Base-by-base conservation (phyloP, 192 early-diverging fungal species). In the Coemansia aciculifera region DNA sequence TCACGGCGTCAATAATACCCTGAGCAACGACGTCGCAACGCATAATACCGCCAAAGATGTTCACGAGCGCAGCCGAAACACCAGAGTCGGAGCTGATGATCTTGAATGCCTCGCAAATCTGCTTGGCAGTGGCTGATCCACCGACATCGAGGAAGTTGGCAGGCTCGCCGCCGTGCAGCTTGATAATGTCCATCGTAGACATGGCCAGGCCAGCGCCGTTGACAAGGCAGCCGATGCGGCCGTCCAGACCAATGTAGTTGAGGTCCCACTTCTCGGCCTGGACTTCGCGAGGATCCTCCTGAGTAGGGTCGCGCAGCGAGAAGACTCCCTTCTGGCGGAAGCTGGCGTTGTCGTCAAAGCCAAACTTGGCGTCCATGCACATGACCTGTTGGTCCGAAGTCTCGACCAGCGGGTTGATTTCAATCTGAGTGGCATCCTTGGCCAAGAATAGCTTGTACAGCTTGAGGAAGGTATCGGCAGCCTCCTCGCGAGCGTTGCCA, bases 161-260 rank as follows among this genome's bases (percentile, higher is more conserved):
- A 9, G 97, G 97, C 68, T 94, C 92, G 40, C 97, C 97, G 63
- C 96, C 97, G 86, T 99, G 90, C 59, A 99, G 87, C 87, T 99
- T 97, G 84, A 99, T 98, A 74, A 99, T 99, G 83, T 99, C 97
- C 96, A 98, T 99, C 62, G 97, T 99, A 59, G 97, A 92, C 97
- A 98, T 99, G 78, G 96, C 97, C 42, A 99, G 88, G 72, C 97
- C 97, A 48, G 97, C 96, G 69, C 97, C 97, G 86, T 99, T 99
- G 64, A 98, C 92, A 24, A 99, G 87, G 81, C 97, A 99, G 67
- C 96, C 97, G 77, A 99, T 98, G 77, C 85, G 93, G 70, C 97
- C 97, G 69, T 99, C 95, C 40, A 99, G 86, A 66, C 97, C 97
- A 89, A 99, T 98, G 87, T 99, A 99, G 89, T 99, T 98, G 67